These are phyloP conservation scores for Modicella reniformis DNA, from an alignment of 371 early-diverging fungal genomes.

Conservation along the genomic window DNA sequence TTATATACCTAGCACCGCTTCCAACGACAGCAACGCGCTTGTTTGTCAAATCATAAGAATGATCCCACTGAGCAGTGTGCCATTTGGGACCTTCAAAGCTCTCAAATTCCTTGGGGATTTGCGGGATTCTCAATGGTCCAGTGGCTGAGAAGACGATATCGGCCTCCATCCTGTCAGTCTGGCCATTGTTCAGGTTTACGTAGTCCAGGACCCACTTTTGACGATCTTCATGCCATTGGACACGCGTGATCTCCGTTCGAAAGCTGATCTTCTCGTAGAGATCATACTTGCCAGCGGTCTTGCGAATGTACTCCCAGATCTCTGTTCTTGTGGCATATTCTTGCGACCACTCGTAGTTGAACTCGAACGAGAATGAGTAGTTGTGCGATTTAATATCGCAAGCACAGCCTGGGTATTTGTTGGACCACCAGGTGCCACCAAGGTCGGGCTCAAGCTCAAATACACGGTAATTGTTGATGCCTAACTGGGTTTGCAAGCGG, in stretches of 20 bases:
- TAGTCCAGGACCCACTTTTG: conserved; percentile 62
- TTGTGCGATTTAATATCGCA: conserved; percentile 70
- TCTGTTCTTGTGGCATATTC: conserved; percentile 50
- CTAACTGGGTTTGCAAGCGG: conserved; percentile 61
- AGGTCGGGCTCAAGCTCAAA: conserved; percentile 65
- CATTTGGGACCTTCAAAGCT: conserved; percentile 58
- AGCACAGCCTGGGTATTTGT: conserved; percentile 71
- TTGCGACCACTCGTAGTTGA: conserved; percentile 61
- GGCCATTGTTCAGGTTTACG: conserved; percentile 30
- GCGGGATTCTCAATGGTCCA: conserved; percentile 64
- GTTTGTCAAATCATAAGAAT: conserved; percentile 56
- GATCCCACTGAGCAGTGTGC: conserved; percentile 65
- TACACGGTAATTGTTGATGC: conserved; percentile 57
- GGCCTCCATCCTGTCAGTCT: conserved; percentile 20
- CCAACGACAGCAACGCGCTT: conserved; percentile 65
- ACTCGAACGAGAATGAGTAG: conserved; percentile 44
- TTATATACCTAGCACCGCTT: conserved; percentile 68
- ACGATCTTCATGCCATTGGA: conserved; percentile 58
- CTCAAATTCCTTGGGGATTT: conserved; percentile 61
- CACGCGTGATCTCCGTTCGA: conserved; percentile 56
- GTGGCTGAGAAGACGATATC: conserved; percentile 54
- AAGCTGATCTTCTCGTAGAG: conserved; percentile 60
- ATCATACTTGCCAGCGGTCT: conserved; percentile 61
- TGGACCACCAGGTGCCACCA: conserved; percentile 73
- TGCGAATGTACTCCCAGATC: conserved; percentile 62